Evolutionary conservation across 2,329 filamentous ascomycete species (phyloP), one percentile per base, ranked within the genome.

Genomic region (Westerdykella aurantiaca): DNA sequence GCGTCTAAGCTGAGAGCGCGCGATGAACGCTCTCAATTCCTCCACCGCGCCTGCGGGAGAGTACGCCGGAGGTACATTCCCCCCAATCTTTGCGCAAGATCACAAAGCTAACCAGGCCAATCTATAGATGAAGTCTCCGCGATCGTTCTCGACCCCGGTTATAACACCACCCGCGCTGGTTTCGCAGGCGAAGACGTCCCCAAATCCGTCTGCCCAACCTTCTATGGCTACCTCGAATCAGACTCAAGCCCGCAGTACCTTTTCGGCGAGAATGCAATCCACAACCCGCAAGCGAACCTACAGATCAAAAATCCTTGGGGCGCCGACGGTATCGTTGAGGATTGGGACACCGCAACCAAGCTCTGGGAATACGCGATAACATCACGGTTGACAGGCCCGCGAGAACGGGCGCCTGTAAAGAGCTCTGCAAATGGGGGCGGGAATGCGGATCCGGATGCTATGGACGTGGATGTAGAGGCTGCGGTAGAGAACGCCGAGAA

Each of bases 171-270:
- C 34, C 89, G 94, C 70, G 93, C 90, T 47, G 93, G 93, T 46
- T 98, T 97, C 63, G 94, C 94, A 11, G 93, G 94, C 63, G 94
- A 98, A 79, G 93, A 98, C 71, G 85, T 89, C 0, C 93, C 93
- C 56, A 97, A 97, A 74, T 89, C 88, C 23, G 83, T 97, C 45
- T 79, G 95, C 46, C 90, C 91, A 22, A 93, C 89, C 37, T 88
- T 86, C 72, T 98, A 98, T 71, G 90, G 86, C 49, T 60, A 67
- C 14, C 56, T 69, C 34, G 66, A 74, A 43, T 70, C 72, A 50
- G 72, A 72, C 44, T 70, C 68, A 44, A 69, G 75, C 37, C 72
- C 71, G 18, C 74, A 76, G 51, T 69, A 76, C 25, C 68, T 93
- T 46, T 97, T 90, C 60, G 93, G 93, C 70, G 94, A 98, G 66